Percentiles rank a stretch among this genome's conserved stretches.
These are phyloP conservation scores for Pisolithus albus DNA, from an alignment of 768 basidiomycete species.

Conservation along the genomic window DNA sequence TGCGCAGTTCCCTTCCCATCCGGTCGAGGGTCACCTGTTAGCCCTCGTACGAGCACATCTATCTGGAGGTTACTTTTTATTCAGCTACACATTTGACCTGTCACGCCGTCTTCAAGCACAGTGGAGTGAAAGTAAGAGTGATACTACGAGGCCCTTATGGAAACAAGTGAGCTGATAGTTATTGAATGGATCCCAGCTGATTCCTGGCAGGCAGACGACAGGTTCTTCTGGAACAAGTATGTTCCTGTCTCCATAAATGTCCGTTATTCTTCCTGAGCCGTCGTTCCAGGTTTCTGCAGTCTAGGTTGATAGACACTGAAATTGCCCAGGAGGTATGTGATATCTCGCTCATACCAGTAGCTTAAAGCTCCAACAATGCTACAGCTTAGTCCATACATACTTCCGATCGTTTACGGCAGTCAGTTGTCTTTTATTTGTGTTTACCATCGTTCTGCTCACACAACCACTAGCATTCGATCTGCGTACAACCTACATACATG, in stretches of 20 bases:
- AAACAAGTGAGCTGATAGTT: conserved; percentile 51
- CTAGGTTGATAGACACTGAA: conserved; percentile 51
- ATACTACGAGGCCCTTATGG: conserved; percentile 58
- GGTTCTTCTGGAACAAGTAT: conserved; percentile 97
- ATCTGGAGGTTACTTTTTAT: conserved; percentile 72
- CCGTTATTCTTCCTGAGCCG: conserved; percentile 3
- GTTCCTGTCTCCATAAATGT: conserved; percentile 5
- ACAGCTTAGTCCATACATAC: conserved; percentile 82
- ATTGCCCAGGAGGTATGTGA: conserved; percentile 59
- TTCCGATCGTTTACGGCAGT: conserved; percentile 96
- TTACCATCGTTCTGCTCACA: conserved; percentile 1
- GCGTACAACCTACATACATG: conserved; percentile 66
- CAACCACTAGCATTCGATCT: conserved; percentile 71
- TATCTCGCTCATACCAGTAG: background rate
- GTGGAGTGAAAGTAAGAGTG: conserved; percentile 48
- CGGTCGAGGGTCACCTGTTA: conserved; percentile 82
- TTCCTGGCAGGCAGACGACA: conserved; percentile 68
- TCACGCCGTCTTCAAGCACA: conserved; percentile 85
- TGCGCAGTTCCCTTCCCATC: conserved; percentile 63
- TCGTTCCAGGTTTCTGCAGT: conserved; percentile 43
- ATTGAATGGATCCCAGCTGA: background rate
- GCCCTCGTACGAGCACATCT: conserved; percentile 84
- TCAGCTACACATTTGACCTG: conserved; percentile 87
- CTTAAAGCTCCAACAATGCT: conserved; percentile 9
- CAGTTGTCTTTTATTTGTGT: conserved; percentile 30